Base-by-base conservation (phyloP, 2,329 filamentous ascomycete genomes). In the Colletotrichum sidae region DNA sequence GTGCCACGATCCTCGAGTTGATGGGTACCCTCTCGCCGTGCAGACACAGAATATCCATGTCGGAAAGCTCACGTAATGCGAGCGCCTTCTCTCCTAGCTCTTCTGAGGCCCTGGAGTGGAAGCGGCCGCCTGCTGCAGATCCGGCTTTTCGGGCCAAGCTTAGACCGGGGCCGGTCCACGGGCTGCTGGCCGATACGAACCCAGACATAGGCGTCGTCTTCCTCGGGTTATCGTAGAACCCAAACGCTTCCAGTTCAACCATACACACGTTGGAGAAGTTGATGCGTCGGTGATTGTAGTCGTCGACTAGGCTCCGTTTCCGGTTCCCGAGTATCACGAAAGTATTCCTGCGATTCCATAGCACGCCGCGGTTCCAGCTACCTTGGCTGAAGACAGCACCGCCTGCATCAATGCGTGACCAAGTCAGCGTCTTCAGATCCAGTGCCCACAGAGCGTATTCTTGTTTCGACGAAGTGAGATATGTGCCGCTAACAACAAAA, bases 231-330 rank as follows among this genome's bases (percentile, higher is more conserved):
- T 98, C 95, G 76, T 97, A 98, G 47, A 99, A 89, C 1, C 96
- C 96, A 80, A 98, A 99, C 0, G 96, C 94, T 75, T 99, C 96
- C 10, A 99, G 84, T 77, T 99, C 96, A 8, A 99, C 95, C 85
- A 98, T 92, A 77, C 96, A 98, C 35, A 98, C 89, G 74, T 99
- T 96, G 9, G 92, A 92, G 76, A 98, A 99, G 78, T 99, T 99
- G 78, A 99, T 96, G 34, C 96, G 91, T 10, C 96, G 91, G 74
- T 98, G 96, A 75, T 98, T 98, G 78, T 99, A 99, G 77, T 99
- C 96, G 71, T 99, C 95, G 1, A 98, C 95, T 38, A 99, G 84
- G 70, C 92, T 97, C 68, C 96, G 86, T 78, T 97, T 97, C 42
- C 96, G 88, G 76, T 97, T 96, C 51, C 96, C 96, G 42, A 99